Evolutionary conservation across 495 filamentous ascomycete genomes (phyloP).

Genomic region (Echria macrotheca): DNA sequence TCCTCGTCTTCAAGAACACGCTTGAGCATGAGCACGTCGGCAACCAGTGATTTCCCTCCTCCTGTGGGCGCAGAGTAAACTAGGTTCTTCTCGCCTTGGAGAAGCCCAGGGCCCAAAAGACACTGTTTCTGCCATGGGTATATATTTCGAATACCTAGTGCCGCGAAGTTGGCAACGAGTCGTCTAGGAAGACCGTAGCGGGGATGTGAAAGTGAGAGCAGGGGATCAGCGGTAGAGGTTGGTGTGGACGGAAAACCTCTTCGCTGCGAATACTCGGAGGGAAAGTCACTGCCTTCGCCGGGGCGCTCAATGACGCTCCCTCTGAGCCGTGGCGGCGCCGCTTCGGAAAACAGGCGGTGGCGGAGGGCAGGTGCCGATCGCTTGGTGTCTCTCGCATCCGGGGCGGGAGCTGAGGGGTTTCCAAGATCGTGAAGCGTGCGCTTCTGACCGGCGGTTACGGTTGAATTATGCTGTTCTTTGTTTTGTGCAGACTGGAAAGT

Average conservation of each 20-base stretch:
- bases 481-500: constrained; percentile 18
- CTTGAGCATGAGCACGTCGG: constrained; percentile 70
- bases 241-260: constrained; percentile 41
- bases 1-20: constrained; percentile 59
- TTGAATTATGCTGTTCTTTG: constrained; percentile 13
- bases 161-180: constrained; percentile 60
- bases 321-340: constrained; percentile 22
- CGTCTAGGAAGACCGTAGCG: constrained; percentile 58
- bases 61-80: constrained; percentile 84
- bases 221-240: constrained; percentile 49
- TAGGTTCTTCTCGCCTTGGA: constrained; percentile 61
- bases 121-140: constrained; percentile 85
- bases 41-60: constrained; percentile 74
- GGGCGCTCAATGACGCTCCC: constrained; percentile 31
- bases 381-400: constrained; percentile 9
- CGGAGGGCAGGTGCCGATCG: constrained; percentile 18
- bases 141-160: constrained; percentile 60
- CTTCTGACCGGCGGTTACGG: constrained; percentile 20
- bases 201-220: constrained; percentile 57
- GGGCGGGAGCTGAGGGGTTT: neutral
- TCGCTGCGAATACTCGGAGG: constrained; percentile 46
- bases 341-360: constrained; percentile 16
- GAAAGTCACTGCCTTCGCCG: neutral
- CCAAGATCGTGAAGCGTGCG: constrained; percentile 13
- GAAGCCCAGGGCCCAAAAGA: constrained; percentile 59